Evolutionary conservation across 345 rosid species (phyloP).

Genomic region (Euphorbia lathyris): DNA sequence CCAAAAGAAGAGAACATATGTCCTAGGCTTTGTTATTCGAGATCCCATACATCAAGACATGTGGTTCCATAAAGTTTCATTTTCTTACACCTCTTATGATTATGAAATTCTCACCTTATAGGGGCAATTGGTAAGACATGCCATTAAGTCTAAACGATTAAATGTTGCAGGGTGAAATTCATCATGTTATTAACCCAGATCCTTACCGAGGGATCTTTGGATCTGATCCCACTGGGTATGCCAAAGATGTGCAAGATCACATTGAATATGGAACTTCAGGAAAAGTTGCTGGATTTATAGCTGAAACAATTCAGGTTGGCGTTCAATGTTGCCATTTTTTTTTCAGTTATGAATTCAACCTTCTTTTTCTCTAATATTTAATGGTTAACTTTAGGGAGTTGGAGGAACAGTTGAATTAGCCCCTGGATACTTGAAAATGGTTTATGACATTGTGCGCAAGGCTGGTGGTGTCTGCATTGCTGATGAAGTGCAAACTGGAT

Average conservation of each 20-base stretch:
- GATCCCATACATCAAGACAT: not conserved
- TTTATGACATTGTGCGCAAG: slow-evolving; percentile 70
- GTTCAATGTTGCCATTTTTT: not conserved
- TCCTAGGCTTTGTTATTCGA: not conserved
- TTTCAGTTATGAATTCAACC: slow-evolving; percentile 2
- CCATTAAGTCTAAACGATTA: slow-evolving; percentile 4
- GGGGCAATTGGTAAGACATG: slow-evolving; percentile 1
- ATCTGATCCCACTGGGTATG: slow-evolving; percentile 69
- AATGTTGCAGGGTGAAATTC: slow-evolving; percentile 75
- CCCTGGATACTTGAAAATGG: slow-evolving; percentile 81
- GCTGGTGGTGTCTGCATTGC: slow-evolving; percentile 95
- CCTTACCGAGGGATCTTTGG: slow-evolving; percentile 89
- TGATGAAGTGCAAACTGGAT: slow-evolving; percentile 95
- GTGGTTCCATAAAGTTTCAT: not conserved
- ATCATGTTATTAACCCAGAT: slow-evolving; percentile 87
- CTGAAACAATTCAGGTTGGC: slow-evolving; percentile 88
- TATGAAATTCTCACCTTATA: not conserved
- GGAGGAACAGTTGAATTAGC: slow-evolving; percentile 98
- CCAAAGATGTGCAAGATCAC: slow-evolving; percentile 87
- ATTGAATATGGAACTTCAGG: slow-evolving; percentile 88
- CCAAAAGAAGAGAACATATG: too few species aligned
- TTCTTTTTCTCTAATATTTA: not conserved
- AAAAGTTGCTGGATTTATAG: slow-evolving; percentile 85
- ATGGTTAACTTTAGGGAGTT: slow-evolving; percentile 49
- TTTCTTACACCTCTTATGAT: not conserved